Base-by-base conservation (phyloP, 2,329 filamentous ascomycete species). In the Fusarium musae region DNA sequence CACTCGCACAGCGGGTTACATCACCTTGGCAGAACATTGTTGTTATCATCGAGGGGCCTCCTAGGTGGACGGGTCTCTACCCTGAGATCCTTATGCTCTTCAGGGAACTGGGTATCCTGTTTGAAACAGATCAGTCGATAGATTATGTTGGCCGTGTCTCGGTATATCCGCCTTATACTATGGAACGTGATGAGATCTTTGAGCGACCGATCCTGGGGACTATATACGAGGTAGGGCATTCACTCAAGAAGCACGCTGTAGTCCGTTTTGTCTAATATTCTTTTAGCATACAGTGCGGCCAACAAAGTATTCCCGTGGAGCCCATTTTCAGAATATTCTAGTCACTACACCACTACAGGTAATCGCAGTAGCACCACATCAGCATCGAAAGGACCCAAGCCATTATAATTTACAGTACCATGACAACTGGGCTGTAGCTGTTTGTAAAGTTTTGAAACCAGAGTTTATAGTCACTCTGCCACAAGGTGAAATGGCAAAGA, bases 221-320 rank as follows among this genome's bases (percentile, higher is more conserved):
- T 0, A 40, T n/a, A 13, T 40, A n/a, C 0, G 19, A 40, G 19
- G 39, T 40, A 1, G 3, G 39, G 0, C 39, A 8, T 40, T 8
- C 3, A n/a, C 3, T 8, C 5, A 32, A 32, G 32, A 34, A 34
- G 2, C 13, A 34, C 32, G 15, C 0, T 13, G 3, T 40, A n/a
- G 3, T 13, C 19, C 19, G 1, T 21, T 4, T 40, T 40, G 0
- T 40, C 6, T n/a, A 3, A n/a, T 0, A 0, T n/a, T 21, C 11
- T 40, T 39, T 40, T 40, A 40, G 39, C 11, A 40, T 40, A 40
- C 19, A n/a, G 39, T 40, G 0, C 2, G 0, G 19, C 39, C 19
- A n/a, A n/a, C n/a, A n/a, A n/a, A n/a, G n/a, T n/a, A n/a, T 5
- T 5, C 39, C 11, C 11, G 0, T 40, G 11, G 4, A 34, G 32